Evolutionary conservation across 2,329 filamentous ascomycete genomes (phyloP).

Genomic region (Domatiomyces globalis): DNA sequence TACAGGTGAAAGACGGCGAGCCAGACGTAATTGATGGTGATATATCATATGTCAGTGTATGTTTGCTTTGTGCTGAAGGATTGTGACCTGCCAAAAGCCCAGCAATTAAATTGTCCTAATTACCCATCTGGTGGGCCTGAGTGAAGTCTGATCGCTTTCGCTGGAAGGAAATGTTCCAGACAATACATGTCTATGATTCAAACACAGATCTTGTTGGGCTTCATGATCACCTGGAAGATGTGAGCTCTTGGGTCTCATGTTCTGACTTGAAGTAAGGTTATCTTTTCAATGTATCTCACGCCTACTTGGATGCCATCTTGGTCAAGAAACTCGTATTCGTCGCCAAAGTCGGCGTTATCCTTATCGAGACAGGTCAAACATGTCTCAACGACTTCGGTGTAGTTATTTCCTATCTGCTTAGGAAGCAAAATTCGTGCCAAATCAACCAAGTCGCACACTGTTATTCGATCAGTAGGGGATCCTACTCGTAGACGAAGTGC

Average conservation of each 20-base stretch:
- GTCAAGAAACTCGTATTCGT: slow-evolving; percentile 19
- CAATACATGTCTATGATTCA: no score
- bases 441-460: slow-evolving; percentile 2
- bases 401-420: slow-evolving; percentile 23
- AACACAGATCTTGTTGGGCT: no score
- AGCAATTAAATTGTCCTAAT: no score
- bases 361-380: slow-evolving; percentile 22
- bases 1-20: no score
- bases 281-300: slow-evolving; percentile 24
- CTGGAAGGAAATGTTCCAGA: no score
- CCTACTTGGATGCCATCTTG: slow-evolving; percentile 21
- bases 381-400: slow-evolving; percentile 20
- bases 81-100: no score
- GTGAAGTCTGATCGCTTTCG: no score
- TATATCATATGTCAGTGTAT: no score
- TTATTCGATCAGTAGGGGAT: not conserved
- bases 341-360: slow-evolving; percentile 20
- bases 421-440: slow-evolving; percentile 18
- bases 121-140: no score
- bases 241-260: not conserved
- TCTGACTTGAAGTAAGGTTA: slow-evolving; percentile 3
- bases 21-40: no score
- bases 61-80: no score
- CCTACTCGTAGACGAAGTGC: not conserved
- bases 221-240: no score